phyloP scores from a whole-genome alignment of 257 asterid genomes.

The Solanum tarijense region DNA sequence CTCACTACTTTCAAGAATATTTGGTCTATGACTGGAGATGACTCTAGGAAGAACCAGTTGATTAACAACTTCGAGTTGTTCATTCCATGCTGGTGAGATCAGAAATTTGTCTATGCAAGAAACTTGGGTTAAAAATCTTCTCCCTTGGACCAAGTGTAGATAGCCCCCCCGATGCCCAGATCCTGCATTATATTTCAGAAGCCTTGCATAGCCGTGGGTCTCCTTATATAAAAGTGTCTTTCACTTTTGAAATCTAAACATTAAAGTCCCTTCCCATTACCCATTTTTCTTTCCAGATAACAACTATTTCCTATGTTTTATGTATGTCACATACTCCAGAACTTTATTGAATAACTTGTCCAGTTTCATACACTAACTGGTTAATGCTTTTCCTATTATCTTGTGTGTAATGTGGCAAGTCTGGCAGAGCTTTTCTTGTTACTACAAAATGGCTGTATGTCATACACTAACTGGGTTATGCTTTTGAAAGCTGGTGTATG shows the following conservation, averaged over 20 bases:
- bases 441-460: neutral
- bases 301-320: neutral
- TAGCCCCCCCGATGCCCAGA: neutral
- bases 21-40: neutral
- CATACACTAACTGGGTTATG: neutral
- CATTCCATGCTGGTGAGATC: neutral
- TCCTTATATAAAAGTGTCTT: neutral
- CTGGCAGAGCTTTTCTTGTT: neutral
- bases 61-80: neutral
- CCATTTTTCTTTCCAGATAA: neutral
- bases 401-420: neutral
- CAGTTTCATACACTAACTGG: neutral
- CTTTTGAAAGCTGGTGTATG: neutral
- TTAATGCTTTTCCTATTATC: neutral
- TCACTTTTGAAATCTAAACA: neutral
- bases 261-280: neutral
- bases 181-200: neutral
- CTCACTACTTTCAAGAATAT: neutral
- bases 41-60: neutral
- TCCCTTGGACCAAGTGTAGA: neutral
- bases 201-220: neutral
- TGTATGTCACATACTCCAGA: neutral
- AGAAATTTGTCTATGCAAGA: neutral
- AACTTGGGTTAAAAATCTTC: neutral
- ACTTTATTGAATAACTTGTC: neutral